phyloP scores from a whole-genome alignment of 2,329 filamentous ascomycete genomes.

The Pseudocercospora fijiensis region DNA sequence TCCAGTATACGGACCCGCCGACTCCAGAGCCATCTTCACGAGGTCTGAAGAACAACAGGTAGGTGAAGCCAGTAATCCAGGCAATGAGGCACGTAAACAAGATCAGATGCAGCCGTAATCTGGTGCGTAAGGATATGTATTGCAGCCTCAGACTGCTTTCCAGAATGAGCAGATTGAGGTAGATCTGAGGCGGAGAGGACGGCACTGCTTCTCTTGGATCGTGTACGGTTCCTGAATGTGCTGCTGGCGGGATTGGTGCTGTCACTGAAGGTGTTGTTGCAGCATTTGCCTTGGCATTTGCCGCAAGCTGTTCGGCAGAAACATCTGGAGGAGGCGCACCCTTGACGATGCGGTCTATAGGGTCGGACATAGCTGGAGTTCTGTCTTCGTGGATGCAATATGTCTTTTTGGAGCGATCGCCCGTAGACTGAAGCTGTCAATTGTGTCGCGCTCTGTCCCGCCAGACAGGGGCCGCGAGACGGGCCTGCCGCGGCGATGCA shows the following conservation, averaged over 20 bases:
- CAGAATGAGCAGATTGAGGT: slow-evolving; percentile 95
- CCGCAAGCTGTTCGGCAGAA: slow-evolving; percentile 43
- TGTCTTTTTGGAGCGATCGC: too few relatives aligned
- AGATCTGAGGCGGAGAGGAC: slow-evolving; percentile 93
- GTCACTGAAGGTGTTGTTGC: slow-evolving; percentile 46
- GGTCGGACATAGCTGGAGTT: slow-evolving; percentile 24
- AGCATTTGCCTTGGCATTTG: slow-evolving; percentile 36
- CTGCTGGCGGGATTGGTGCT: slow-evolving; percentile 38
- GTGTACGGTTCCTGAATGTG: slow-evolving; percentile 39
- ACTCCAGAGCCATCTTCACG: slow-evolving; percentile 89
- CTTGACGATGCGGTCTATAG: slow-evolving; percentile 85
- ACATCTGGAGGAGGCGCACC: slow-evolving; percentile 70
- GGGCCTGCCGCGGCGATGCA: too few relatives aligned
- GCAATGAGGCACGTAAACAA: slow-evolving; percentile 75
- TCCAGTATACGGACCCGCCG: slow-evolving; percentile 94
- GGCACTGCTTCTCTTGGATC: slow-evolving; percentile 80
- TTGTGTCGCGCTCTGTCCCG: too few relatives aligned
- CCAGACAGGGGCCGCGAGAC: too few relatives aligned
- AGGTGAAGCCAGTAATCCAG: slow-evolving; percentile 84
- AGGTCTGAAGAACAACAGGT: slow-evolving; percentile 91
- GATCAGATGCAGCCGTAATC: slow-evolving; percentile 88
- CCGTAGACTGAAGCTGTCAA: too few relatives aligned
- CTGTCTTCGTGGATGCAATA: neutral
- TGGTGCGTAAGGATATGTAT: slow-evolving; percentile 84
- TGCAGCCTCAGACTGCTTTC: slow-evolving; percentile 91